phyloP scores from a whole-genome alignment of 768 basidiomycete genomes.

The Cubamyces sp. region DNA sequence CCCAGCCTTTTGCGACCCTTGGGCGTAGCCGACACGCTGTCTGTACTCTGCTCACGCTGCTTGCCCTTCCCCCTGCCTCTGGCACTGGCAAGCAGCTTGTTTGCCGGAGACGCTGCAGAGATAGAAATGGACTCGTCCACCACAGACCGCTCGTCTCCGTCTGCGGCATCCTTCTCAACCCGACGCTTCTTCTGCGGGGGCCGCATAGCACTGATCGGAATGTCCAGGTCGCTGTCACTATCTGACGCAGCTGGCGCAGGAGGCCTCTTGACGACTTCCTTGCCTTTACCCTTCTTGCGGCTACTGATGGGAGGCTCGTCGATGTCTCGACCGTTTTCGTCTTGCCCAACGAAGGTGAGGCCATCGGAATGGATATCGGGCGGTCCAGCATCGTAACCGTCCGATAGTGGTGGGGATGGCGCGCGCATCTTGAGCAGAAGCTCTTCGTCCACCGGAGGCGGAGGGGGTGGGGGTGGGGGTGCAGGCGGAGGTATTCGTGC shows the following conservation, averaged over 20 bases:
- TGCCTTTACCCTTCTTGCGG: constrained; percentile 47
- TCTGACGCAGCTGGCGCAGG: constrained; percentile 57
- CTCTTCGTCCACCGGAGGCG: constrained; percentile 39
- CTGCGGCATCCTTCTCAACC: constrained; percentile 52
- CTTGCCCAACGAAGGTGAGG: constrained; percentile 39
- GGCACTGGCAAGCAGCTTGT: constrained; percentile 38
- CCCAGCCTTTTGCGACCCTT: constrained; percentile 61
- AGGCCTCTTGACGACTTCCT: constrained; percentile 53
- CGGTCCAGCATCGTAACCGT: constrained; percentile 34
- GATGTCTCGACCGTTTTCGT: constrained; percentile 60
- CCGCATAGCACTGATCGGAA: constrained; percentile 44
- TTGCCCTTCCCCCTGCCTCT: constrained; percentile 61
- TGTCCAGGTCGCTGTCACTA: constrained; percentile 60
- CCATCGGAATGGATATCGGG: constrained; percentile 27
- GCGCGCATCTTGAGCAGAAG: constrained; percentile 40
- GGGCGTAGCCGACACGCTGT: constrained; percentile 57
- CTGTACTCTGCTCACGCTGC: constrained; percentile 60
- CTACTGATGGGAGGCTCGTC: constrained; percentile 47
- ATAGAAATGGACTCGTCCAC: constrained; percentile 42
- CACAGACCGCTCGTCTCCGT: constrained; percentile 52
- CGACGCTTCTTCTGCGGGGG: constrained; percentile 66
- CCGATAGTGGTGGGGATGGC: constrained; percentile 39
- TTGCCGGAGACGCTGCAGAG: constrained; percentile 30
- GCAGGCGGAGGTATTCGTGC: constrained; percentile 50
- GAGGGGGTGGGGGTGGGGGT: constrained; percentile 37